Base-by-base conservation (phyloP, 2,329 filamentous ascomycete species). In the Xylariaceae sp. region DNA sequence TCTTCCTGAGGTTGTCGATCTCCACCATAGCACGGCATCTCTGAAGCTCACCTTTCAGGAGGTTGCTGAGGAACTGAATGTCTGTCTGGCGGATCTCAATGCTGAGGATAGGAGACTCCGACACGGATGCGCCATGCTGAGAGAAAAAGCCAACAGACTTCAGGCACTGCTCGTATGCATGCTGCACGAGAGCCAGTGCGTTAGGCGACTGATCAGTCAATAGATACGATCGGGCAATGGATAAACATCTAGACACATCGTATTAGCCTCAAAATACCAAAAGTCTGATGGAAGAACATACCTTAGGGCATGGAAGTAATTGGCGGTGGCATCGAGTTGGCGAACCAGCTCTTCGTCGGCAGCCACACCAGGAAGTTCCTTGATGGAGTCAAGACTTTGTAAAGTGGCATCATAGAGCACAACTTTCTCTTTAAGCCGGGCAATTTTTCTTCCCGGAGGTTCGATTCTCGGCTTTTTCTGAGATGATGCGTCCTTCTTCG, bases 381-480 rank as follows among this genome's bases (percentile, higher is more conserved):
- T 90, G 72, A 97, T 86, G 3, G 92, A 90, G 65, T 97, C 89
- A 61, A 99, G 80, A 73, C 91, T 97, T 74, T 97, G 90, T 23
- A 97, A 76, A 7, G 88, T 95, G 23, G 91, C 90, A 72, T 97
- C 92, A 72, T 97, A 97, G 1, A 99, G 80, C 2, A 93, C 92
- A 11, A 90, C 86, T 68, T 90, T 88, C 73, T 97, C 93, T 70
- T 91, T 89, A 55, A 97, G 78, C 68, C 89, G 87, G 10, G 88
- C 87, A 55, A 96, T 78, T 72, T 90, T 91, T 63, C 87, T 87
- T 17, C 89, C 88, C 13, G 84, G 84, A 0, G 88, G 83, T 65
- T 92, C 86, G 44, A 66, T 65, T 60, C 69, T 72, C 9, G 69
- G 67, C 59, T 75, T 71, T 23, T 69, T 71, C 56, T 80, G 81